Percentiles rank a stretch among this genome's conserved stretches.
phyloP scores from a whole-genome alignment of 2,329 filamentous ascomycete species.

The Whalleya microplaca region DNA sequence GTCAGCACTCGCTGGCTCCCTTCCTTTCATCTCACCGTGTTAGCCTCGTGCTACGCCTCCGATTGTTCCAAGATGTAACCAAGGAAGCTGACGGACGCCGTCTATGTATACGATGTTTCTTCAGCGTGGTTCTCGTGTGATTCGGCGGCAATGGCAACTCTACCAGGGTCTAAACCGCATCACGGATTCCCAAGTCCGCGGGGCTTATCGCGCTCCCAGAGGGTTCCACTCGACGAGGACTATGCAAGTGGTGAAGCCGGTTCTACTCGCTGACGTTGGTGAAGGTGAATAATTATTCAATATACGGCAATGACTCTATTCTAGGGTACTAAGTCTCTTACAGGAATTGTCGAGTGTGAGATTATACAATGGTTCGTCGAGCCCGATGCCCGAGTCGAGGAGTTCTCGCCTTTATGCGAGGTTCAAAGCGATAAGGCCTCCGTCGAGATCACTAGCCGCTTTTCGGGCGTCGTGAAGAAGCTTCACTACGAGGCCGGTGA shows the following conservation, averaged over 20 bases:
- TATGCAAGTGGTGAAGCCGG: conserved; percentile 71
- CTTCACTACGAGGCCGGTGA: conserved; percentile 94
- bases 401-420: conserved; percentile 97
- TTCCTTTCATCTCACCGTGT: neutral
- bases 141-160: conserved; percentile 55
- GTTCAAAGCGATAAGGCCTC: conserved; percentile 97
- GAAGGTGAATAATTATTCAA: conserved; percentile 61
- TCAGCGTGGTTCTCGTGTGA: conserved; percentile 52
- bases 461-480: conserved; percentile 94
- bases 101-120: conserved; percentile 55
- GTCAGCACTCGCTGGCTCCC: conserved; percentile 8
- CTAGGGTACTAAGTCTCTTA: conserved; percentile 23
- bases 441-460: conserved; percentile 91
- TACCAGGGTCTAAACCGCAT: conserved; percentile 45
- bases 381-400: conserved; percentile 91
- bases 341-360: conserved; percentile 97
- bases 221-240: conserved; percentile 56
- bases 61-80: conserved; percentile 2
- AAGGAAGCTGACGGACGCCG: neutral
- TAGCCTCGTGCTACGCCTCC: neutral
- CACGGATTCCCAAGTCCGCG: conserved; percentile 36
- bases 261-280: conserved; percentile 82
- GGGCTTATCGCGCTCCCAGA: conserved; percentile 39
- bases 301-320: neutral
- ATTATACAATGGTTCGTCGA: conserved; percentile 99